Evolutionary conservation across 805 yeast species (phyloP).

Genomic region (Lipomyces lipofer): DNA sequence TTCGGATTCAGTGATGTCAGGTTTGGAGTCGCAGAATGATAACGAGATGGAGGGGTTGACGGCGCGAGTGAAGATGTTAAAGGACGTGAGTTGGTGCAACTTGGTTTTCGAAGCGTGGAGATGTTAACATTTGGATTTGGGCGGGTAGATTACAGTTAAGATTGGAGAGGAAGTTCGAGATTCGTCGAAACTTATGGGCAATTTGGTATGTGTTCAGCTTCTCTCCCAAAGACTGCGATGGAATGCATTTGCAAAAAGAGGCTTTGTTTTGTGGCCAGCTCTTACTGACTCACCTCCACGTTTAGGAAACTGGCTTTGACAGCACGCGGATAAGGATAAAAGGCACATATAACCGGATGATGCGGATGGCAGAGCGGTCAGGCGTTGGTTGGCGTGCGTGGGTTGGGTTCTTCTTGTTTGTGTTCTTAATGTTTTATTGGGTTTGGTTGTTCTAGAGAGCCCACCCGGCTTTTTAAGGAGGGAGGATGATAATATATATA

Average conservation of each 20-base stretch:
- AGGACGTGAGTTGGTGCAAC: constrained; percentile 44
- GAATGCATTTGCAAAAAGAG: background rate
- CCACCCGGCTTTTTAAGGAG: too few relatives aligned
- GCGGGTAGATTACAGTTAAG: constrained; percentile 46
- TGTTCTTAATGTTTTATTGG: constrained; percentile 53
- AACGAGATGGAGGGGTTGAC: constrained; percentile 58
- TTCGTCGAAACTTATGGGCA: constrained; percentile 49
- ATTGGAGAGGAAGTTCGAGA: constrained; percentile 68
- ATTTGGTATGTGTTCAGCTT: constrained; percentile 36
- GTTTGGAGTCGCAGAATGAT: constrained; percentile 66
- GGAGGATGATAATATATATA: too few relatives aligned
- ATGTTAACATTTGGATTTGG: background rate
- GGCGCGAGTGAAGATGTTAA: constrained; percentile 55
- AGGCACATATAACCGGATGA: constrained; percentile 57
- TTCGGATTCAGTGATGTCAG: constrained; percentile 56
- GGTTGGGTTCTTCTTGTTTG: constrained; percentile 50
- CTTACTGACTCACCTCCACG: background rate
- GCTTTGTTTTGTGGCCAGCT: too few relatives aligned
- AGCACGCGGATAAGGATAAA: constrained; percentile 50
- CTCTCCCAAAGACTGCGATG: background rate
- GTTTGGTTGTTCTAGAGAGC: constrained; percentile 44
- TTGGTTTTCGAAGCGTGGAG: background rate
- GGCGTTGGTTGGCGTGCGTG: constrained; percentile 67
- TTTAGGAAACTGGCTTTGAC: constrained; percentile 48
- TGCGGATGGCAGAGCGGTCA: constrained; percentile 61